Percentiles rank a stretch among this genome's conserved stretches.
Conservation (phyloP, 2,329 filamentous ascomycete species). For the Mariannaea sp. region DNA sequence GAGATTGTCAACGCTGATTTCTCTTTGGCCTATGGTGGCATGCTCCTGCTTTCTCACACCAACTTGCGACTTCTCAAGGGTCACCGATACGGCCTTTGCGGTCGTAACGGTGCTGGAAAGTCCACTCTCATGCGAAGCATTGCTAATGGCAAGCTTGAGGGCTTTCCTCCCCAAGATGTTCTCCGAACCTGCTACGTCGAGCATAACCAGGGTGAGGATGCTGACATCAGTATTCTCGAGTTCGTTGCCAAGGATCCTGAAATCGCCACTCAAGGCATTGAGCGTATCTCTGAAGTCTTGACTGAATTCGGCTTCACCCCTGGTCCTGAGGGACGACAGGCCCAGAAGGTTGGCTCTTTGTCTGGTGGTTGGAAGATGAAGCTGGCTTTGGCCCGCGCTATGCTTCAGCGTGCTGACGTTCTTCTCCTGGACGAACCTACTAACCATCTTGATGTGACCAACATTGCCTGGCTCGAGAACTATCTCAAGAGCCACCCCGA, state of each 20-base stretch:
- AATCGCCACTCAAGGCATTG: slow-evolving; percentile 75
- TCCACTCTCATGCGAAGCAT: slow-evolving; percentile 99
- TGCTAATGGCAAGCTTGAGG: slow-evolving; percentile 92
- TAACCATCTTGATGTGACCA: slow-evolving; percentile 95
- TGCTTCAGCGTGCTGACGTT: slow-evolving; percentile 97
- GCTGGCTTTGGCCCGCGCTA: slow-evolving; percentile 90
- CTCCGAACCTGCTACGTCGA: slow-evolving; percentile 97
- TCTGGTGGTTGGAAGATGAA: slow-evolving; percentile 99
- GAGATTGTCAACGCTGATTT: slow-evolving; percentile 99
- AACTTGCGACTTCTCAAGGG: slow-evolving; percentile 94
- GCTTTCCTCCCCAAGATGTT: slow-evolving; percentile 90
- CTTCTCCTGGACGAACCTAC: slow-evolving; percentile 97
- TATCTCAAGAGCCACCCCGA: slow-evolving; percentile 96
- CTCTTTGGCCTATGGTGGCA: slow-evolving; percentile 95
- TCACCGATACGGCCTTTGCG: slow-evolving; percentile 95
- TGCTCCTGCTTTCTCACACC: slow-evolving; percentile 94
- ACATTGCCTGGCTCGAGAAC: slow-evolving; percentile 93
- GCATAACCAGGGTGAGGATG: slow-evolving; percentile 98
- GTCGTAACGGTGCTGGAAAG: slow-evolving; percentile 96
- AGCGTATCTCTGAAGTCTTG: slow-evolving; percentile 83
- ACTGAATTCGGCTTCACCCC: slow-evolving; percentile 92
- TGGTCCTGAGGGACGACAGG: slow-evolving; percentile 86
- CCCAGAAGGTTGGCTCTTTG: slow-evolving; percentile 87
- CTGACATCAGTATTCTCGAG: slow-evolving; percentile 92
- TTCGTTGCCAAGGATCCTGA: slow-evolving; percentile 90